Evolutionary conservation across 371 early-diverging fungal genomes (phyloP).

Genomic region (Haplosporangium sp.): DNA sequence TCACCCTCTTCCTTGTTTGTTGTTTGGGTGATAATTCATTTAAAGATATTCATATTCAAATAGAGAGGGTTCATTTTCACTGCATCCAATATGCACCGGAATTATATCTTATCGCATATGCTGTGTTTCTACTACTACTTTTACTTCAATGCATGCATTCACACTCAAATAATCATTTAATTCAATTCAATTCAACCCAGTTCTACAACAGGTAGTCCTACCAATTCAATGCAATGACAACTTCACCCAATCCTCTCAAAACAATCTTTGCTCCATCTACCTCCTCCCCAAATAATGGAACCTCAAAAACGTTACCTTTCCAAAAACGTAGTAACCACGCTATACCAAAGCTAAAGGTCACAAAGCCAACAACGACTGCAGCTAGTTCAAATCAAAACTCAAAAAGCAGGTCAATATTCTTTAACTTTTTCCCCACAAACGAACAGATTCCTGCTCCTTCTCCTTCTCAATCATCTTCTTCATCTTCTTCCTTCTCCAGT

Average conservation of each 20-base stretch:
- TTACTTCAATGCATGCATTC: too few species aligned
- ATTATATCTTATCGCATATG: background rate
- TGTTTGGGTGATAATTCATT: slow-evolving; percentile 3
- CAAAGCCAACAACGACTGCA: slow-evolving; percentile 7
- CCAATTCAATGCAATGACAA: slow-evolving; percentile 4
- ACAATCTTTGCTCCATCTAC: slow-evolving; percentile 18
- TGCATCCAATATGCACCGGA: background rate
- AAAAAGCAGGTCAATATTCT: slow-evolving; percentile 10
- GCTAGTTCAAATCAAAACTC: slow-evolving; percentile 4
- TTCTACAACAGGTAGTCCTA: too few species aligned
- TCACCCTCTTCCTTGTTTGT: slow-evolving; percentile 6
- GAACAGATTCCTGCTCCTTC: background rate
- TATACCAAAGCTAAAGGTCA: slow-evolving; percentile 11
- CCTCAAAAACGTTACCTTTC: background rate
- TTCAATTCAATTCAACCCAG: background rate
- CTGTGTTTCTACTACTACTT: background rate
- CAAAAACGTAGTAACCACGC: background rate
- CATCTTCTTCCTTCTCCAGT: slow-evolving; percentile 8
- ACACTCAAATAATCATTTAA: background rate
- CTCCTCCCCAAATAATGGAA: background rate
- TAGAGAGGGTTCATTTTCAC: slow-evolving; percentile 6
- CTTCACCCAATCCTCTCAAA: slow-evolving; percentile 8
- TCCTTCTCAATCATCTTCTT: slow-evolving; percentile 1
- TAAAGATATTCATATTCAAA: slow-evolving; percentile 5
- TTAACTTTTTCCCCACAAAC: slow-evolving; percentile 1